These are phyloP conservation scores for Colletotrichum spinosum DNA, from an alignment of 2,329 filamentous ascomycete genomes.

Conservation along the genomic window DNA sequence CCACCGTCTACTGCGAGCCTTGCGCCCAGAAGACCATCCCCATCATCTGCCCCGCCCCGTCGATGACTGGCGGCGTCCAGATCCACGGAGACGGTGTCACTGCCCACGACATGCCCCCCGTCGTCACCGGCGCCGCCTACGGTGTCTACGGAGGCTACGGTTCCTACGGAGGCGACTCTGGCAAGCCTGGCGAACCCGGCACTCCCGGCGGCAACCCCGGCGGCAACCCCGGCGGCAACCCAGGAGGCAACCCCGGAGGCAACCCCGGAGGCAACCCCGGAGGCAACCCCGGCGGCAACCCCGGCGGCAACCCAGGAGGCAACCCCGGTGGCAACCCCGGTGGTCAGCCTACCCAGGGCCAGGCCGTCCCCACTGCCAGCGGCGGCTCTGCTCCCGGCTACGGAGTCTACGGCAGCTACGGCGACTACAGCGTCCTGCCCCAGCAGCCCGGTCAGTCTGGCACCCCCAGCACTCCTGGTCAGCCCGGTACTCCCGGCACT, in stretches of 20 bases:
- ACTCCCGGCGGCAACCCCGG: neutral
- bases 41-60: conserved; percentile 52
- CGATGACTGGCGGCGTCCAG: conserved; percentile 44
- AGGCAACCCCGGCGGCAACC: conserved; percentile 4
- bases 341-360: neutral
- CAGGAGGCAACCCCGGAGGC: neutral
- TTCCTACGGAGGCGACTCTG: conserved; percentile 5
- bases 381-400: conserved; percentile 8
- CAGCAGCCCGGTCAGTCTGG: neutral
- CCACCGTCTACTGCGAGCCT: conserved; percentile 49
- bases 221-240: neutral
- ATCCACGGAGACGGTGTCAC: conserved; percentile 52
- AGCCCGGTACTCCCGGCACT: conserved; percentile 2
- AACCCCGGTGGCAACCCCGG: conserved; percentile 1
- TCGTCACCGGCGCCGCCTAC: conserved; percentile 22
- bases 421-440: conserved; percentile 1
- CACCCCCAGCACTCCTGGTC: conserved; percentile 1
- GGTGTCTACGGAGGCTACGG: conserved; percentile 24
- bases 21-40: conserved; percentile 47
- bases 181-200: neutral
- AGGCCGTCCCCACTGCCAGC: conserved; percentile 1
- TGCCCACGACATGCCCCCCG: conserved; percentile 40
- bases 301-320: conserved; percentile 1
- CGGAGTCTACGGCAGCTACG: conserved; percentile 20
- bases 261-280: neutral